phyloP scores from a whole-genome alignment of 2,329 filamentous ascomycete genomes.

The Penicillium sp. region DNA sequence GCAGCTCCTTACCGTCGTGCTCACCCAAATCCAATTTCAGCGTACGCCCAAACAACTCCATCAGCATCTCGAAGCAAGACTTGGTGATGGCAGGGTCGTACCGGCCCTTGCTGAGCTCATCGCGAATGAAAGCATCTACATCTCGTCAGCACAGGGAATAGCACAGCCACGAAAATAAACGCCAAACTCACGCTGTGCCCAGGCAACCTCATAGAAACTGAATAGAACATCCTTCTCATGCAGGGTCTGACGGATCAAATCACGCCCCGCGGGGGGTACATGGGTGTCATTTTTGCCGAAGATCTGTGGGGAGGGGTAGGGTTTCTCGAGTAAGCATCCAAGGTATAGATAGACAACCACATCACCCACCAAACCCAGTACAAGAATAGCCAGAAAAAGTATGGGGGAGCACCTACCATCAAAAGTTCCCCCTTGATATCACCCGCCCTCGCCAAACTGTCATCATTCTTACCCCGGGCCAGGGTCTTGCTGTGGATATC shows the following conservation, averaged over 20 bases:
- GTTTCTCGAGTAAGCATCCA: no score
- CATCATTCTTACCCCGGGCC: constrained; percentile 68
- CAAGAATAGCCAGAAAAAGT: no score
- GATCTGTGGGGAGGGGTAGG: constrained; percentile 54
- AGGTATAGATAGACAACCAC: no score
- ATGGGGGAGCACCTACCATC: constrained; percentile 64
- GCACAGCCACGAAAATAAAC: background rate
- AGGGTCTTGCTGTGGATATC: constrained; percentile 83
- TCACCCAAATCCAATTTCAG: constrained; percentile 79
- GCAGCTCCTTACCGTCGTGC: constrained; percentile 61
- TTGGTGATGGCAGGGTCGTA: constrained; percentile 88
- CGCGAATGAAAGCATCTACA: constrained; percentile 83
- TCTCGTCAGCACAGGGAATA: constrained; percentile 7
- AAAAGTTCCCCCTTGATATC: constrained; percentile 78
- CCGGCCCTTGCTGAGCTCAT: constrained; percentile 89
- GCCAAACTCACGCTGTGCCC: constrained; percentile 73
- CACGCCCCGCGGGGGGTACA: constrained; percentile 79
- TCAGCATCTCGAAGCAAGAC: constrained; percentile 86
- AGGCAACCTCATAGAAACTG: constrained; percentile 87
- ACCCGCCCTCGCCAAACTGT: constrained; percentile 62
- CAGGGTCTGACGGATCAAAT: constrained; percentile 80
- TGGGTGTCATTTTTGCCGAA: constrained; percentile 92
- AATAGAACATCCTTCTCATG: constrained; percentile 75
- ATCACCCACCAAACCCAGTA: no score
- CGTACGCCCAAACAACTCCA: constrained; percentile 80